Evolutionary conservation across 257 asterid genomes (phyloP), one percentile per base, ranked within the genome.

Genomic region (Prunella vulgaris): DNA sequence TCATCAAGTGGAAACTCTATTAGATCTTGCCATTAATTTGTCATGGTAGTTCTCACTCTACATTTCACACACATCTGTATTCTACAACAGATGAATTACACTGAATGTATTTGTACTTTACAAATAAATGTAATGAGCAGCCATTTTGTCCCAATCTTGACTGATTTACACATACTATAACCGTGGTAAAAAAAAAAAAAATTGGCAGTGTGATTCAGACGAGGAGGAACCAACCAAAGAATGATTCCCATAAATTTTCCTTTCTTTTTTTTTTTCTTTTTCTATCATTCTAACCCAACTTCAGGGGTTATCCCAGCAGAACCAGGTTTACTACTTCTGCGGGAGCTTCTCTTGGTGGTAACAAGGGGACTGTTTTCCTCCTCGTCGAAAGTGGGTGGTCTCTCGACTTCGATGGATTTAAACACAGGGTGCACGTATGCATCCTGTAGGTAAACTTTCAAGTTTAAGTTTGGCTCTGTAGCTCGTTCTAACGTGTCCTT

Each of bases 1-100:
- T 56, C 79, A 51, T 73, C 96, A 83, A 83, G 97, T 91, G 2
- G 84, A 79, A 85, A 78, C 88, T 54, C 85, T 93, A 21, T 74
- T 93, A 74, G 93, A 93, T 64, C 79, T 93, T 60, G 96, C 99
- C 24, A 78, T 90, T 75, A 78, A 81, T 78, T 84, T 93, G 83
- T 75, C 71, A 33, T 89, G 96, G 90, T 93, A 91, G 84, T 64
- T 32, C 15, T 22, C 60, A 22, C 33, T 4, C 33, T 24, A 13
- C 42, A 58, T 7, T 14, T 58, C 12, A 5, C 25, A 9, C 66
- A 18, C 51, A 61, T 33, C 24, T 60, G 27, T 32, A n/a, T 32
- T 32, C 60, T 24, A 60, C 40, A 28, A 22, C 25, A 30, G 66
- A 17, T 10, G 46, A 18, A 25, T 10, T 60, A 60, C 51, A 32